phyloP scores from a whole-genome alignment of 495 filamentous ascomycete species.

The Neurospora sp. region DNA sequence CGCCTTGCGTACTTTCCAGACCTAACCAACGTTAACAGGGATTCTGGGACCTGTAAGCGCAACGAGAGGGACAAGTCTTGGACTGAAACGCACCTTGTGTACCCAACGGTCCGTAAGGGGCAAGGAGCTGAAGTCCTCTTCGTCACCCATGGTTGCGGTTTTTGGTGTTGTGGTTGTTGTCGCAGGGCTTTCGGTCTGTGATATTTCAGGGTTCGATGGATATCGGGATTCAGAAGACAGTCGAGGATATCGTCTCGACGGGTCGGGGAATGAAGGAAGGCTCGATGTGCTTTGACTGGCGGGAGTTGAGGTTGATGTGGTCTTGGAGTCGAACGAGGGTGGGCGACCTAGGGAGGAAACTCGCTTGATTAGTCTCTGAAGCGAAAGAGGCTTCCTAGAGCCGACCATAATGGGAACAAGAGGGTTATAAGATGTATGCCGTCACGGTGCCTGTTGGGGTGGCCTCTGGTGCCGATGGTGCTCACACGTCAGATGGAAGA shows the following conservation, averaged over 20 bases:
- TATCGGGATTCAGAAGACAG: background rate
- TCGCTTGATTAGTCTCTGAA: constrained; percentile 18
- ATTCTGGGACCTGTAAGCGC: constrained; percentile 2
- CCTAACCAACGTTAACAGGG: constrained; percentile 30
- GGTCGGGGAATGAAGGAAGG: background rate
- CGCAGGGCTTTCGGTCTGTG: background rate
- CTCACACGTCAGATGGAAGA: background rate
- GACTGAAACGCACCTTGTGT: constrained; percentile 59
- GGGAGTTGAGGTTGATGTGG: constrained; percentile 1
- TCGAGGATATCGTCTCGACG: background rate
- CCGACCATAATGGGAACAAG: constrained; percentile 8
- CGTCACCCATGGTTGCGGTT: constrained; percentile 49
- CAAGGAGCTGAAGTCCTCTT: constrained; percentile 77
- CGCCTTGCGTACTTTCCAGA: constrained; percentile 95
- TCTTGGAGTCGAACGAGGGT: constrained; percentile 1
- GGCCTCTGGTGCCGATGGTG: background rate
- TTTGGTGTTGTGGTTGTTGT: constrained; percentile 3
- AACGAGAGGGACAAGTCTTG: background rate
- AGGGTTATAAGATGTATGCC: background rate
- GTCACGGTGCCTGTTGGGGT: background rate
- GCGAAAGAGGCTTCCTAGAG: constrained; percentile 3
- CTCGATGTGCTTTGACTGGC: background rate
- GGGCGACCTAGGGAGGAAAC: constrained; percentile 8
- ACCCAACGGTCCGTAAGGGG: constrained; percentile 73
- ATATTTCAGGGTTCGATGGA: background rate